phyloP scores from a whole-genome alignment of 2,329 filamentous ascomycete genomes.

The Metarhizium sp. region DNA sequence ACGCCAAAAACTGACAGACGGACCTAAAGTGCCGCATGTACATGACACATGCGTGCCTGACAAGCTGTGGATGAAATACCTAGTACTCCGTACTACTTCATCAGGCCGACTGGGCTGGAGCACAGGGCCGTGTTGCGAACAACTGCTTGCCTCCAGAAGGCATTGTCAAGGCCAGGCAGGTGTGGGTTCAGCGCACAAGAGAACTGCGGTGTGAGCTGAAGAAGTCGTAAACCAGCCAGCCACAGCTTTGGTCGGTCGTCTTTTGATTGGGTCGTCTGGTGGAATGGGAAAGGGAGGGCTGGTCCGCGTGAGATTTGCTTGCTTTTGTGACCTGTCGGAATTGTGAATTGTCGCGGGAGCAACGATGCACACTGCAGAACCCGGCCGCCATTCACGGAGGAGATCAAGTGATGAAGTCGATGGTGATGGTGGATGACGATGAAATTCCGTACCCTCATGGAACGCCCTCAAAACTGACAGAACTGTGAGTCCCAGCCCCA shows the following conservation, averaged over 20 bases:
- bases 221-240: background rate
- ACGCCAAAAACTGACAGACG: background rate
- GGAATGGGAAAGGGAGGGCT: background rate
- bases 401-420: background rate
- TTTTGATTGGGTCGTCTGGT: slow-evolving; percentile 1
- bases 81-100: too few relatives aligned
- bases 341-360: background rate
- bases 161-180: too few relatives aligned
- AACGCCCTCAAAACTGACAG: background rate
- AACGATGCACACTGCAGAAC: background rate
- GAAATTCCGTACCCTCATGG: background rate
- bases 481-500: background rate
- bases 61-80: background rate
- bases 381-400: too few relatives aligned
- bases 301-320: background rate
- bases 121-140: too few relatives aligned
- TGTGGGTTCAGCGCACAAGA: background rate
- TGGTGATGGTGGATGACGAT: background rate
- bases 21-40: background rate
- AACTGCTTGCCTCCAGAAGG: too few relatives aligned
- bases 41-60: slow-evolving; percentile 1
- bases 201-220: background rate
- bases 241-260: background rate
- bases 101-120: too few relatives aligned
- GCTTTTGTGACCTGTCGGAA: slow-evolving; percentile 5